A percentile compares a stretch with the other conserved stretches of the same genome.
Evolutionary conservation across 2,329 filamentous ascomycete species (phyloP).

Genomic region (Magnaporthales sp.): DNA sequence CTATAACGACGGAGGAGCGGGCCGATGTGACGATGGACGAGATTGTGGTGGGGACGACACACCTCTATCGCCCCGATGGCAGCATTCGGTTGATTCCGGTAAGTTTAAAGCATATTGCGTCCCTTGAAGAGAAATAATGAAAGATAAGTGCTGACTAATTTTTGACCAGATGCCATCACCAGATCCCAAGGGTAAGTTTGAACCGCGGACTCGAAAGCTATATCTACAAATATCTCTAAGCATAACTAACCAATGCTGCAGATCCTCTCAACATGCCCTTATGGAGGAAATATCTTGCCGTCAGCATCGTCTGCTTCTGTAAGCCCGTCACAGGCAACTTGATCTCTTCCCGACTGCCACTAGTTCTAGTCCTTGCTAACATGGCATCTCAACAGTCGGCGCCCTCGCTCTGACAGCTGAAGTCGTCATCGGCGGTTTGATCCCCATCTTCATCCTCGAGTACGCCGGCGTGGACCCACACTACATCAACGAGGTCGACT

Average conservation of each 20-base stretch:
- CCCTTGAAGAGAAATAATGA: no score
- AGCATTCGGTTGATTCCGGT: conserved; percentile 10
- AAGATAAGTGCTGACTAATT: background rate
- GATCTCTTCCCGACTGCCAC: background rate
- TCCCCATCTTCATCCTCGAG: conserved; percentile 25
- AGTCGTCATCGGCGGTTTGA: conserved; percentile 19
- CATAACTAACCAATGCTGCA: conserved; percentile 2
- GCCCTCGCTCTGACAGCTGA: conserved; percentile 19
- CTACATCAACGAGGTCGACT: conserved; percentile 18
- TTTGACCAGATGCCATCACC: conserved; percentile 8
- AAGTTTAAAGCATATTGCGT: background rate
- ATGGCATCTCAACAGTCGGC: conserved; percentile 10
- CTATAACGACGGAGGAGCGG: background rate
- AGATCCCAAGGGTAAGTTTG: conserved; percentile 9
- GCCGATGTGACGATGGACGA: background rate
- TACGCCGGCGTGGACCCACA: conserved; percentile 23
- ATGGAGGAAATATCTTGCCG: conserved; percentile 22
- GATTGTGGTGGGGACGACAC: conserved; percentile 9
- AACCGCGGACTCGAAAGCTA: background rate
- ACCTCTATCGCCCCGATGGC: conserved; percentile 8
- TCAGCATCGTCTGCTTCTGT: conserved; percentile 21
- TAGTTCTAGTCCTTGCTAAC: background rate
- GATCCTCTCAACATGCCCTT: conserved; percentile 22
- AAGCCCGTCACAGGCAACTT: conserved; percentile 6
- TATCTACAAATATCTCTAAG: no score